Evolutionary conservation across 352 stramenopile species (phyloP), one percentile per base, ranked within the genome.

Genomic region (Phytopythium litorale): DNA sequence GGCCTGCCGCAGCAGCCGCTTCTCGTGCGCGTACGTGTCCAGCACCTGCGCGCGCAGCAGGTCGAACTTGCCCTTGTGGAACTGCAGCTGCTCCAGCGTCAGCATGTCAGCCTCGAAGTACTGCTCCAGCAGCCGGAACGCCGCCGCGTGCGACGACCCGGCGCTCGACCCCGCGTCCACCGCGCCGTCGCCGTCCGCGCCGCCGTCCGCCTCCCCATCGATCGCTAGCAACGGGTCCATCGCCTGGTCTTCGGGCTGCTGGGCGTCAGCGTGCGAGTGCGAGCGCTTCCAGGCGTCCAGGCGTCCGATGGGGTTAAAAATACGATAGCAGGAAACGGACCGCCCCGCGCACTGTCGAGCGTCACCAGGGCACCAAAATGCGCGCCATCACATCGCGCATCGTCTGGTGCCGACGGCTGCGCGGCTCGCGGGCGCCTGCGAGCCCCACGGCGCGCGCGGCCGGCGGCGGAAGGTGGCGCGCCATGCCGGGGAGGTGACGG

Each of bases 91-190:
- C 50, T 88, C 80, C 21, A 90, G 73, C 35, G 83, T 92, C 59
- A 94, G 55, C 78, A 92, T 91, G 61, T 91, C 86, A 28, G 81
- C 84, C 56, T 94, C 81, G 23, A 91, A 91, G 67, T 92, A 94
- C 64, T 92, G 84, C 62, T 94, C 84, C 15, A 94, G 66, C 19
- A 94, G 63, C 21, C 78, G 86, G 65, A 91, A 89, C 45, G 86
- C 84, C 45, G 84, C 87, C 12, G 83, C 72, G 38, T 83, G 75
- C 12, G 81, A 76, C 56, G 80, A 89, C 63, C 73, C 79, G 16
- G 78, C 75, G 30, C 16, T 28, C 51, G 75, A 40, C 6, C 35
- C 35, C 8, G 35, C 35, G 35, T 40, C 35, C 35, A 3, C 12
- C 35, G 35, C 35, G 35, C 35, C 35, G 35, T 40, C 63, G 38